Evolutionary conservation across 2,329 filamentous ascomycete species (phyloP), one percentile per base, ranked within the genome.

Genomic region (Nannizziopsis barbatae): DNA sequence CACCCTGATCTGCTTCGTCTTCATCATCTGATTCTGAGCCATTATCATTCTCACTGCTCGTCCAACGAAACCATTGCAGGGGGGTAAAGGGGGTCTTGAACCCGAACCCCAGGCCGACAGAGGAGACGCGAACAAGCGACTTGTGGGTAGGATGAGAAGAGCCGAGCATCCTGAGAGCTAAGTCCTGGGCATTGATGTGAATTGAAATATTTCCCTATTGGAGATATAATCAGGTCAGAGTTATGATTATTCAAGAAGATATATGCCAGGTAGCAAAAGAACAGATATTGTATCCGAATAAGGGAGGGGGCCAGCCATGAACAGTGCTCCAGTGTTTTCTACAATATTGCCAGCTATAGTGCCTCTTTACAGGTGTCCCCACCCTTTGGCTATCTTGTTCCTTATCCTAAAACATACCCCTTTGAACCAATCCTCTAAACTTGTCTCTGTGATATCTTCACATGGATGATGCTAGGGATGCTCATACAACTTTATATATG

Each of bases 71-170:
- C 35, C 53, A 49, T 17, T 30, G 30, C 10, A 59, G 54, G 1
- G 62, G 53, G 37, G 59, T 58, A 38, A 69, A 51, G 3, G 66
- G 65, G 12, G 61, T 55, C 31, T 60, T 62, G 49, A 67, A 68
- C 35, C 52, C 58, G 49, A 63, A 67, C 39, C 57, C 59, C 30
- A 66, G 43, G n/a, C 55, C 58, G 49, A 60, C 61, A 2, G 57
- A 56, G 12, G 55, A 56, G 35, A 59, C 32, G 18, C 55, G 52
- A 3, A 60, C 52, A 1, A 56, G 51, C 17, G 63, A 64, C 7
- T 65, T 43, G 27, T 57, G 52, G 6, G 67, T 42, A 27, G 57
- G 57, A 15, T 62, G 55, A 47, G 62, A 54, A 4, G 58, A 62
- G 8, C 58, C 57, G 10, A 62, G 51, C 46, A 59, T 59, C 12